Evolutionary conservation across 2,329 filamentous ascomycete genomes (phyloP).

Genomic region (Penicillium concentricum): DNA sequence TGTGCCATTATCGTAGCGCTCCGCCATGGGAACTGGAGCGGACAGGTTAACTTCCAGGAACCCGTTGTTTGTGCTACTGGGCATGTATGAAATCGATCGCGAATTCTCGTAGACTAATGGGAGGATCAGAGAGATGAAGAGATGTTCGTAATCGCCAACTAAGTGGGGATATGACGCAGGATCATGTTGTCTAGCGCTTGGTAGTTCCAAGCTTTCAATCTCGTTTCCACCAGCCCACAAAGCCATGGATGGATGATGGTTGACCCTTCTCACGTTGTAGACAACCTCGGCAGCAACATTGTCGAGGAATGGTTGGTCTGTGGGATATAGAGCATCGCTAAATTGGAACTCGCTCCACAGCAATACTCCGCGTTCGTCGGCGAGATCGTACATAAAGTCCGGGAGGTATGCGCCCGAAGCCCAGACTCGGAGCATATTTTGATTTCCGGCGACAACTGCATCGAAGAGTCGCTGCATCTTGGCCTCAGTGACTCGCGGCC

Average conservation of each 20-base stretch:
- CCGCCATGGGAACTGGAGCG: conserved; percentile 52
- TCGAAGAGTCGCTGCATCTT: conserved; percentile 56
- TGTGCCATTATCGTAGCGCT: conserved; percentile 57
- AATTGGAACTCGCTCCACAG: conserved; percentile 66
- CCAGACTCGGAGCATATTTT: conserved; percentile 66
- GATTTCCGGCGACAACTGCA: conserved; percentile 57
- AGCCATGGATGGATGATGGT: conserved; percentile 59
- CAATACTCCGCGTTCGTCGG: conserved; percentile 60
- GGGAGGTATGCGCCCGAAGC: conserved; percentile 59
- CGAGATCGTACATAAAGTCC: conserved; percentile 63
- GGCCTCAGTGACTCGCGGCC: conserved; percentile 57
- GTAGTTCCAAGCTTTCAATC: conserved; percentile 57
- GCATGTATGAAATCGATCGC: conserved; percentile 60
- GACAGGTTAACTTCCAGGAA: conserved; percentile 57
- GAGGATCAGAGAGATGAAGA: conserved; percentile 57
- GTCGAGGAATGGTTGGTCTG: conserved; percentile 53
- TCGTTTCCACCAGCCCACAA: conserved; percentile 60
- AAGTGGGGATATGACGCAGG: conserved; percentile 48
- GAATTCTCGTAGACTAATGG: conserved; percentile 59
- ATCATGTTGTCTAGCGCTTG: conserved; percentile 42
- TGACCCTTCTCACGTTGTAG: conserved; percentile 61
- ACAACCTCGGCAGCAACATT: conserved; percentile 57
- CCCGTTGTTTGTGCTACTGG: conserved; percentile 60
- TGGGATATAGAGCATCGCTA: conserved; percentile 60
- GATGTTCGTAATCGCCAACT: conserved; percentile 55